Conservation (phyloP, 768 basidiomycete genomes). For the Termitomyces sp. region DNA sequence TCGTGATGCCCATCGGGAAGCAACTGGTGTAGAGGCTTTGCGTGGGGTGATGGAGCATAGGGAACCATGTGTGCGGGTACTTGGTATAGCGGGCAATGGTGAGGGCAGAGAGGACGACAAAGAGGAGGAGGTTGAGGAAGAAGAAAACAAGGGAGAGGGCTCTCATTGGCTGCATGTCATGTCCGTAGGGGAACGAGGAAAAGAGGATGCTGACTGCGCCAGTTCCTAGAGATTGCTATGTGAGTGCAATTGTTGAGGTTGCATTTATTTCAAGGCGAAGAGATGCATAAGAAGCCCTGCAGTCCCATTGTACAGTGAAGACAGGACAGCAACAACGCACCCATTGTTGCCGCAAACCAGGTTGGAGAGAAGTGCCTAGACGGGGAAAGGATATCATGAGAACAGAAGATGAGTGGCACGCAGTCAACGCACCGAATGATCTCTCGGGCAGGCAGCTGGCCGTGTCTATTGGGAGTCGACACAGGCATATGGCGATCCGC, state of each 20-base stretch:
- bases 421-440: background rate
- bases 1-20: constrained; percentile 48
- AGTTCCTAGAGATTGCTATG: constrained; percentile 33
- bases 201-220: constrained; percentile 55
- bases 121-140: background rate
- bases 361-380: constrained; percentile 36
- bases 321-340: too few relatives aligned
- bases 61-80: constrained; percentile 38
- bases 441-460: too few relatives aligned
- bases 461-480: too few relatives aligned
- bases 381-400: background rate
- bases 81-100: constrained; percentile 31
- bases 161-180: too few relatives aligned
- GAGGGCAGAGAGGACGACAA: background rate
- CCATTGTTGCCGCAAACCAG: constrained; percentile 42
- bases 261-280: too few relatives aligned
- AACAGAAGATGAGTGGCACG: background rate
- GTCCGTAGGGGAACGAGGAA: constrained; percentile 50
- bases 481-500: too few relatives aligned
- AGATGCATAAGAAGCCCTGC: too few relatives aligned
- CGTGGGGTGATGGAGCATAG: constrained; percentile 44
- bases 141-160: background rate
- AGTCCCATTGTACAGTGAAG: too few relatives aligned
- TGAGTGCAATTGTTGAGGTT: constrained; percentile 30
- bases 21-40: constrained; percentile 10